Percentiles rank a stretch among this genome's conserved stretches.
Evolutionary conservation across 371 early-diverging fungal species (phyloP).

Genomic region (Fennellomyces sp.): DNA sequence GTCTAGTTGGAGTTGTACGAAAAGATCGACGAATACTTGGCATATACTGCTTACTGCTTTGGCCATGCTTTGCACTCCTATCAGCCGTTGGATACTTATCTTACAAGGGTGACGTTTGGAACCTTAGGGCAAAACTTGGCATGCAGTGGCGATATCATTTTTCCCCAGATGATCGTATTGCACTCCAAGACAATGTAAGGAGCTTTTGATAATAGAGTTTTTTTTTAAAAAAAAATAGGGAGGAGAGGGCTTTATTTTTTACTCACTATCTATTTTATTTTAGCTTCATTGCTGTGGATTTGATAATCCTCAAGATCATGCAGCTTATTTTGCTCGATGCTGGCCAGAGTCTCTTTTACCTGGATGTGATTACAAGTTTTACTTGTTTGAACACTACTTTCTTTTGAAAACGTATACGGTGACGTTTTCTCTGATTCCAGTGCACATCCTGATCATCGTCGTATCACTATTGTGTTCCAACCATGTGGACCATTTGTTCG

Average conservation of each 20-base stretch:
- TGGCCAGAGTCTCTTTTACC: conserved; percentile 32
- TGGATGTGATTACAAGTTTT: conserved; percentile 35
- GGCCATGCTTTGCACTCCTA: conserved; percentile 33
- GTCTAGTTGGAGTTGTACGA: conserved; percentile 19
- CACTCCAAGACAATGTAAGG: conserved; percentile 26
- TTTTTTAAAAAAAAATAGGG: background rate
- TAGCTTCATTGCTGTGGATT: conserved; percentile 38
- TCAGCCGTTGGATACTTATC: conserved; percentile 26
- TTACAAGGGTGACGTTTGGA: conserved; percentile 29
- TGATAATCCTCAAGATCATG: conserved; percentile 37
- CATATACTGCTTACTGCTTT: conserved; percentile 22
- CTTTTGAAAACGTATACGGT: conserved; percentile 19
- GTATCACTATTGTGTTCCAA: conserved; percentile 24
- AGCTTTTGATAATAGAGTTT: too few relatives aligned
- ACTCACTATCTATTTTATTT: background rate
- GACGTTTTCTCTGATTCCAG: conserved; percentile 23
- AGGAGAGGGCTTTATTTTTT: background rate
- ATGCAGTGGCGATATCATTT: conserved; percentile 31
- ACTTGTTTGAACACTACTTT: conserved; percentile 23
- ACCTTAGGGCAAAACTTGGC: conserved; percentile 26
- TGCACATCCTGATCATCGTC: conserved; percentile 25
- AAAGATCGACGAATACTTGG: conserved; percentile 18
- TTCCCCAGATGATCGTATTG: conserved; percentile 6
- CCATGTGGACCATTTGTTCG: conserved; percentile 24
- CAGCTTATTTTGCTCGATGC: conserved; percentile 24